Evolutionary conservation across 208 protist genomes (phyloP), one percentile per base, ranked within the genome.

Genomic region (Histomonas meleagridis): DNA sequence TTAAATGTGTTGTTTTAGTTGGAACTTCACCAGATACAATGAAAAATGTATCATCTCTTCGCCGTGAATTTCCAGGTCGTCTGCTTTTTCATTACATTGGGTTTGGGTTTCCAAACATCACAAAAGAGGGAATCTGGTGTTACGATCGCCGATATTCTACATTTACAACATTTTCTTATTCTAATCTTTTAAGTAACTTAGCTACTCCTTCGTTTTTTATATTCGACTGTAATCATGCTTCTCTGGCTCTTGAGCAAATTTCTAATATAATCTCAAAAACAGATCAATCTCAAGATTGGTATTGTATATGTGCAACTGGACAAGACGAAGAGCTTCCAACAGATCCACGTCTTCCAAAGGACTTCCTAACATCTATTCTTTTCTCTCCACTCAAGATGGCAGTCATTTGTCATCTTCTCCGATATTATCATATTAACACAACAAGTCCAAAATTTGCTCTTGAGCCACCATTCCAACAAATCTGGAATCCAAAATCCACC

Each of bases 81-180:
- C 26, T 32, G 32, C 26, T 86, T 21, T 86, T 86, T 55, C 76
- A 86, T 55, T 86, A 86, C 26, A 86, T 86, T 38, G 76, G 76
- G 32, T 86, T 55, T 55, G 76, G 76, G 9, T 55, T 86, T 55
- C 46, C 76, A 18, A 32, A 51, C 4, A 86, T 86, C 9, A 43
- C 14, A 26, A 86, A 86, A 57, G 76, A 32, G n/a, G n/a, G n/a
- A n/a, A n/a, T n/a, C n/a, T n/a, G n/a, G n/a, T n/a, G n/a, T n/a
- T n/a, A n/a, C n/a, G n/a, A n/a, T n/a, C n/a, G n/a, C 26, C 46
- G n/a, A 32, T 0, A 32, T 23, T 26, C 32, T 18, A 43, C 32
- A 5, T 23, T 12, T 16, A 72, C 32, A 72, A 43, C 4, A n/a
- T 57, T 55, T 38, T 86, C 76, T 57, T 43, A 26, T 38, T 18